These are phyloP conservation scores for Saururus chinensis DNA, from an alignment of 164 flowering plant species.

Conservation along the genomic window DNA sequence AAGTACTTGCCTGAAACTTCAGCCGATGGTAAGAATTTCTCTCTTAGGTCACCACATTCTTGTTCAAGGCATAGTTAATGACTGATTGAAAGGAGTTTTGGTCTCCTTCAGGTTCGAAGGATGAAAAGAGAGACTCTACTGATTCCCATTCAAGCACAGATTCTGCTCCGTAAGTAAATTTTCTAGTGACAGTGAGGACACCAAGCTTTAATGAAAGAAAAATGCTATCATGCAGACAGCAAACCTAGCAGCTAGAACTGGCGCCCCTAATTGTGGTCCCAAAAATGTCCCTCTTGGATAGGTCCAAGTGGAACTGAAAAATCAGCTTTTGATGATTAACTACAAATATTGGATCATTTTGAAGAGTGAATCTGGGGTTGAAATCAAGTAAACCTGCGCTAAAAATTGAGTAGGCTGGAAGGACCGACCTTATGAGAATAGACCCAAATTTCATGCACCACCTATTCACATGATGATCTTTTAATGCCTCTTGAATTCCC, in stretches of 20 bases:
- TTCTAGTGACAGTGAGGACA: not conserved
- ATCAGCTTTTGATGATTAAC: not conserved
- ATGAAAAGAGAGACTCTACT: constrained; percentile 46
- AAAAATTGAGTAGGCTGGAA: not conserved
- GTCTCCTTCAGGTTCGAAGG: constrained; percentile 38
- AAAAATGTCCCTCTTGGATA: not conserved
- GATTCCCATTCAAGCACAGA: constrained; percentile 43
- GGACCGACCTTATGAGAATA: not conserved
- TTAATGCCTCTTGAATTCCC: too few relatives aligned
- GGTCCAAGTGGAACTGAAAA: not conserved
- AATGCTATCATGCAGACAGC: not conserved
- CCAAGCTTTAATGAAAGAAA: not conserved
- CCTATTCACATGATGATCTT: too few relatives aligned
- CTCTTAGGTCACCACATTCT: not conserved
- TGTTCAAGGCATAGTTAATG: not conserved
- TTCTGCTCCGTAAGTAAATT: constrained; percentile 41
- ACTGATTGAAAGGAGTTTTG: not conserved
- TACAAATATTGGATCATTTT: too few relatives aligned
- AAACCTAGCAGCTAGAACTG: not conserved
- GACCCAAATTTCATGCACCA: not conserved
- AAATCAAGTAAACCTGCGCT: too few relatives aligned
- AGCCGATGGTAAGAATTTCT: constrained; percentile 31
- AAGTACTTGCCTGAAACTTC: constrained; percentile 60
- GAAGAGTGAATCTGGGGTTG: not conserved
- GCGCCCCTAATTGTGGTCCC: not conserved